Base-by-base conservation (phyloP, 352 stramenopile species). In the Pythium phragmiticola region DNA sequence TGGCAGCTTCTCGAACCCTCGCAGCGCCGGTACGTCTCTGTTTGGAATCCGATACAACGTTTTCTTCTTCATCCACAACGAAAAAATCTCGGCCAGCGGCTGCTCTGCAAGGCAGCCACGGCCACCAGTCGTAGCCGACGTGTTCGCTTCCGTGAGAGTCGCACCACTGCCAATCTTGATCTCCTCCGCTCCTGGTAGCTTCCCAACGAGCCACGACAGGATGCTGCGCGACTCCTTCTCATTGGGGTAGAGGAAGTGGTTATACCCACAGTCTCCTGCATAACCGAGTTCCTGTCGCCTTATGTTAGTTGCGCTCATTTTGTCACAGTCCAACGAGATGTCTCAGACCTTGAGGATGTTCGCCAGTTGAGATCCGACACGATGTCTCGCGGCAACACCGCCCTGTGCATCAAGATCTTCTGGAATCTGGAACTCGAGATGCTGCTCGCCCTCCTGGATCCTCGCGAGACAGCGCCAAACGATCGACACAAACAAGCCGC, bases 241-340 rank as follows among this genome's bases (percentile, higher is more conserved):
- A 17, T 63, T 92, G 17, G 88, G 88, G 64, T 96, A 96, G 61
- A 96, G 63, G 48, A 96, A 91, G 66, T 94, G 78, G 59, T 95
- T 94, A 70, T 96, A 96, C 0, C 88, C 87, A 57, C 85, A 95
- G 52, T 96, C 87, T 16, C 85, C 84, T 19, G 73, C 75, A 63
- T 91, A 96, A 5, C 88, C 88, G 13, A 92, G 70, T 28, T 90
- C 79, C 85, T 94, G 48, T 37, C 1, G 26, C 9, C 13, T n/a
- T 4, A 2, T 46, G 39, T n/a, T 17, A 50, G 21, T 54, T 54
- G 47, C 47, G 45, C 13, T 50, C 7, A 33, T 50, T 26, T n/a
- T 13, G 7, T 46, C 39, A 46, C 39, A 21, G 3, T 19, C 39
- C 17, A 46, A 12, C 17, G 39, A 19, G 17, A 8, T 46, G 17